Evolutionary conservation across 75 land plant species (phyloP), one percentile per base, ranked within the genome.

Genomic region (Pinus tabuliformis): DNA sequence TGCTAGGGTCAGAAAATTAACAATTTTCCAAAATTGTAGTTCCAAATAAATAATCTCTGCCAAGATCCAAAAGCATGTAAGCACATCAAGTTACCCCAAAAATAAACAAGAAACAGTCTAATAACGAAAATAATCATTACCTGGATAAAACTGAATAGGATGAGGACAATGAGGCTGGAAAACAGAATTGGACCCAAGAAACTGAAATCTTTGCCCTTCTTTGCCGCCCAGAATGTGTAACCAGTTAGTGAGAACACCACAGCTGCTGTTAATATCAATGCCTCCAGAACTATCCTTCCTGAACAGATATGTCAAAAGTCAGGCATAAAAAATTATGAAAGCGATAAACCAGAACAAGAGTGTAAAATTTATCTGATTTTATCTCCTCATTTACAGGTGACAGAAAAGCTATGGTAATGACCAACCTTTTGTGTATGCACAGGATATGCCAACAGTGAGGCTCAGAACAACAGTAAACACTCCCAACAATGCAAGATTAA

Each of bases 151-250:
- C 99, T 77, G 17, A 91, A 94, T 24, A 87, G 12, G 37, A 94
- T 8, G 21, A 96, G 84, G 64, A 94, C 73, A 28, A 83, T 70
- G 49, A 96, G 93, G 71, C 89, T 70, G n/a, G 93, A 78, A 74
- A 94, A 90, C 72, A 94, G 70, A 58, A 92, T 66, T 60, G 97
- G 99, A 58, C 98, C 93, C 80, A 96, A 83, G 78, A 63, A 95
- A 82, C 89, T 83, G 80, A 97, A 97, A 82, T 94, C 98, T 76
- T 95, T 83, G 59, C 95, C 98, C 79, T 87, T 90, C 88, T 89
- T 92, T 17, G 92, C 77, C 54, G 99, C 99, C 95, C 95, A 97
- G 86, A 96, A 97, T 33, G 99, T 92, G 80, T 94, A 97, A 11
- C 81, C 95, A 78, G 99, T 97, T 59, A 97, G 74, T 37, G 92